Conservation (phyloP, 352 stramenopile species). For the Phytophthora ramorum region DNA sequence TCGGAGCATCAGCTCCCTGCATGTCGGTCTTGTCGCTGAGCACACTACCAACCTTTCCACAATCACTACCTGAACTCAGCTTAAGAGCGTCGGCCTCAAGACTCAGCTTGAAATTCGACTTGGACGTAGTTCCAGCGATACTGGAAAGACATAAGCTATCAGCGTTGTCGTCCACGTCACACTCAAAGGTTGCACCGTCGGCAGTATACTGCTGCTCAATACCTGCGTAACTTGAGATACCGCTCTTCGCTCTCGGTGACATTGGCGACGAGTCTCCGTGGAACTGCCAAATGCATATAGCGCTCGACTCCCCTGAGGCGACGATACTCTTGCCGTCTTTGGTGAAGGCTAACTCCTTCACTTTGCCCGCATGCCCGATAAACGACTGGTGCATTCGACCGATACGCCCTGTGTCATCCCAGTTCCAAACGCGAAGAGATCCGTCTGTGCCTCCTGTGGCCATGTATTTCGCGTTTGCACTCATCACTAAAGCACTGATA, state of each 20-base stretch:
- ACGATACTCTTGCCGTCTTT: constrained; percentile 49
- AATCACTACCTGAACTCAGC: constrained; percentile 8
- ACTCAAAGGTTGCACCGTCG: background rate
- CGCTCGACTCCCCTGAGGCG: constrained; percentile 47
- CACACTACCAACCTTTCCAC: constrained; percentile 14
- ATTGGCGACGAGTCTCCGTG: constrained; percentile 43
- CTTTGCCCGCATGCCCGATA: constrained; percentile 42
- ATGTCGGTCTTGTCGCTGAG: constrained; percentile 9
- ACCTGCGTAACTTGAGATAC: background rate
- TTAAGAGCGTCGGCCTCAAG: constrained; percentile 49
- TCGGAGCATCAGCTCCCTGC: background rate
- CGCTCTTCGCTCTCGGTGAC: constrained; percentile 21
- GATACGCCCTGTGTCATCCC: constrained; percentile 53
- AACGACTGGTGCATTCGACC: constrained; percentile 70
- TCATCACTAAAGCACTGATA: constrained; percentile 58
- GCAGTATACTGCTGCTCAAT: background rate
- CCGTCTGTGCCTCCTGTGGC: constrained; percentile 61
- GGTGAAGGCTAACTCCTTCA: constrained; percentile 54
- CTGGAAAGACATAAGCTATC: constrained; percentile 12
- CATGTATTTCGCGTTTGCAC: constrained; percentile 72
- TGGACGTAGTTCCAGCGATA: constrained; percentile 26
- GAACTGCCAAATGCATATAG: constrained; percentile 70
- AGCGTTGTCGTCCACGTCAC: background rate
- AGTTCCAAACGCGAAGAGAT: constrained; percentile 71
- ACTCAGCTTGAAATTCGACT: constrained; percentile 42